Conservation (phyloP, 306 rosid genomes). For the Carpinus fangiana region DNA sequence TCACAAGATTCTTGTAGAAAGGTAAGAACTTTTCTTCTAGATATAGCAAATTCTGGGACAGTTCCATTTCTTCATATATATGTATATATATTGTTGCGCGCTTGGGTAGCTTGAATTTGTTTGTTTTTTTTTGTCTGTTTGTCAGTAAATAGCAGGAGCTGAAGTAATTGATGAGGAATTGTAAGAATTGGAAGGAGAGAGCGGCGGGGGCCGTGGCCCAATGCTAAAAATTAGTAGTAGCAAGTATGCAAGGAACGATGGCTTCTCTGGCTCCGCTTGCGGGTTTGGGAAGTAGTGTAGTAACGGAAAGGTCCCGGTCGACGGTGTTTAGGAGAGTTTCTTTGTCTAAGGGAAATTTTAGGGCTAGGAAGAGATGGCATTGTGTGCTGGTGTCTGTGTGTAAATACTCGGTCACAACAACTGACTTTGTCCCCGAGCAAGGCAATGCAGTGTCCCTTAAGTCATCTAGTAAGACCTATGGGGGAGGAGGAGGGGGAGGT, state of each 20-base stretch:
- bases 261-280: slow-evolving; percentile 73
- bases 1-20: background rate
- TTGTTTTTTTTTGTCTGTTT: background rate
- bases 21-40: slow-evolving; percentile 7
- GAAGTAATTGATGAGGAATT: slow-evolving; percentile 24
- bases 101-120: slow-evolving; percentile 41
- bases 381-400: slow-evolving; percentile 78
- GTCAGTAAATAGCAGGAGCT: background rate
- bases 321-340: slow-evolving; percentile 64
- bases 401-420: slow-evolving; percentile 77
- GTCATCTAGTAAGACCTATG: slow-evolving; percentile 45
- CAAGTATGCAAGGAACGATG: slow-evolving; percentile 80
- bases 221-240: slow-evolving; percentile 52
- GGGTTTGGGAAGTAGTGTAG: slow-evolving; percentile 64
- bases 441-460: slow-evolving; percentile 76
- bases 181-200: slow-evolving; percentile 18
- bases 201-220: slow-evolving; percentile 31
- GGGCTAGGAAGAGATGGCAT: slow-evolving; percentile 63
- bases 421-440: slow-evolving; percentile 84
- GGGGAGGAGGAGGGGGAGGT: slow-evolving; percentile 41
- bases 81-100: slow-evolving; percentile 15
- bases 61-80: slow-evolving; percentile 25
- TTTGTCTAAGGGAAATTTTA: slow-evolving; percentile 55
- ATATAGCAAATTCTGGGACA: slow-evolving; percentile 24
- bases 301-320: slow-evolving; percentile 60